Conservation (phyloP, 2,329 filamentous ascomycete species). For the Ophiosphaerella herpotricha region DNA sequence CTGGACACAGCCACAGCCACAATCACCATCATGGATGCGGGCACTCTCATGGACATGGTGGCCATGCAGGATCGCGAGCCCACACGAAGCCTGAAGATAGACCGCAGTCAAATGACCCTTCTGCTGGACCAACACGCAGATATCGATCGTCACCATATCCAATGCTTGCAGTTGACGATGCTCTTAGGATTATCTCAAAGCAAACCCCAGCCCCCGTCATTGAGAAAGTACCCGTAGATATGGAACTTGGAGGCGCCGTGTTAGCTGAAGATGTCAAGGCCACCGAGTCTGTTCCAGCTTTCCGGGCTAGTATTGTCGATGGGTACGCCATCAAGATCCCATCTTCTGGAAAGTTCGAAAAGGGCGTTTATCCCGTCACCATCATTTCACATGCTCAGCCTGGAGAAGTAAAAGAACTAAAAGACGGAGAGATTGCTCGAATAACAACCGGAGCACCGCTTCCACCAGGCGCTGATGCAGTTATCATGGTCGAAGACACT, state of each 20-base stretch:
- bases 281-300: conserved; percentile 84
- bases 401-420: conserved; percentile 66
- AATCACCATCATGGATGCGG: conserved; percentile 57
- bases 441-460: conserved; percentile 95
- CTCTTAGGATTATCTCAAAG: conserved; percentile 71
- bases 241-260: conserved; percentile 72
- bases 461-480: conserved; percentile 83
- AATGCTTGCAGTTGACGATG: conserved; percentile 85
- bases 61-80: conserved; percentile 59
- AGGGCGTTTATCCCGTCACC: conserved; percentile 83
- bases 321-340: conserved; percentile 71
- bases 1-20: conserved; percentile 41
- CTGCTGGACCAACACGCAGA: conserved; percentile 66
- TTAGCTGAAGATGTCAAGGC: conserved; percentile 83
- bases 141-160: conserved; percentile 88
- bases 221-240: conserved; percentile 64
- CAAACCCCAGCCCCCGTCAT: conserved; percentile 69
- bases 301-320: conserved; percentile 94
- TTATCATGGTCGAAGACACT: conserved; percentile 98
- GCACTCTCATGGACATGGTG: conserved; percentile 65
- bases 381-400: conserved; percentile 85
- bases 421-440: conserved; percentile 77
- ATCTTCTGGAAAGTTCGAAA: conserved; percentile 56
- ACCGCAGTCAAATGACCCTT: conserved; percentile 62
- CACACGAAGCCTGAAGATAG: conserved; percentile 70